phyloP scores from a whole-genome alignment of 2,329 filamentous ascomycete genomes.

The Sarocladium oryzae region DNA sequence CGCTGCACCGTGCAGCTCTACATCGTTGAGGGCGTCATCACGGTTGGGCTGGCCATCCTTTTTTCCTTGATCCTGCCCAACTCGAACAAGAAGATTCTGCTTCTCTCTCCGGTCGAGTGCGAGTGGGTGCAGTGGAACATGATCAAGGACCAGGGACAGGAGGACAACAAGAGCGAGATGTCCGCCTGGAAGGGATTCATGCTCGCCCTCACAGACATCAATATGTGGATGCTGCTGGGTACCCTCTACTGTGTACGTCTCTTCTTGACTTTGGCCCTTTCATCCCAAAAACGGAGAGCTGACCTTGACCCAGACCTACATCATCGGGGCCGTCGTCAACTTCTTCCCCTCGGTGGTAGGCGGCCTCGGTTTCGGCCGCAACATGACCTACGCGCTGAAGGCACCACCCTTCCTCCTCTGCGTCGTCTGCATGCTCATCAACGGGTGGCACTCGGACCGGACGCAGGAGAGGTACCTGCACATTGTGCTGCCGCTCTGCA shows the following conservation, averaged over 20 bases:
- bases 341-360: conserved; percentile 19
- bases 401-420: conserved; percentile 19
- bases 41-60: conserved; percentile 12
- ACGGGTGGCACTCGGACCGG: conserved; percentile 16
- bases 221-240: conserved; percentile 30
- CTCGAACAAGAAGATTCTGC: conserved; percentile 15
- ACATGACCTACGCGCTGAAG: conserved; percentile 15
- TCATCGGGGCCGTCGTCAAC: conserved; percentile 21
- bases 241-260: conserved; percentile 20
- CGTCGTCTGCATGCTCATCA: conserved; percentile 18
- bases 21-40: conserved; percentile 13
- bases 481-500: conserved; percentile 51
- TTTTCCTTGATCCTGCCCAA: conserved; percentile 14
- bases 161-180: conserved; percentile 12
- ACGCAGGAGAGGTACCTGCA: conserved; percentile 15
- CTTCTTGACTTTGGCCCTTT: neutral
- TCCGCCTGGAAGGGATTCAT: conserved; percentile 14
- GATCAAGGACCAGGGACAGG: conserved; percentile 12
- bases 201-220: conserved; percentile 25
- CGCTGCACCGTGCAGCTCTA: conserved; percentile 11
- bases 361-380: conserved; percentile 20
- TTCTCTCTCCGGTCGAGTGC: conserved; percentile 12
- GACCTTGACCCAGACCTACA: conserved; percentile 18
- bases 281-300: neutral
- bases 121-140: conserved; percentile 16